Base-by-base conservation (phyloP, 208 protist species). In the Leishmania martiniquensis region DNA sequence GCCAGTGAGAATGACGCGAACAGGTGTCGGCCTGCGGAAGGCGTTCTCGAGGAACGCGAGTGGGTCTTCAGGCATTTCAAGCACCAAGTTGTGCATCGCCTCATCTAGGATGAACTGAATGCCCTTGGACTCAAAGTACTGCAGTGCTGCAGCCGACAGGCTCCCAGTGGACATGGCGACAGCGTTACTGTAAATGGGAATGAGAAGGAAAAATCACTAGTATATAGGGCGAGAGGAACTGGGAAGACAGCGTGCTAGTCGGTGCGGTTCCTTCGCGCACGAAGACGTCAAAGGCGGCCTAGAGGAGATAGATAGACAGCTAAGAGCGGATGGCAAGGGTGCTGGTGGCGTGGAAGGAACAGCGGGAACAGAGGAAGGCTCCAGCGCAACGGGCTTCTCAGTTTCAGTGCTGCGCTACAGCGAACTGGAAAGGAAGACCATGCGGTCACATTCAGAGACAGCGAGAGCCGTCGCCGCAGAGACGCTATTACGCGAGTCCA, bases 1-100 rank as follows among this genome's bases (percentile, higher is more conserved):
- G 0, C 98, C 98, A 0, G 86, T 51, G n/a, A 98, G 45, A 32
- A 97, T 90, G 13, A 98, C 62, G 34, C 86, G 86, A 20, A 93
- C 73, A 1, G 85, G 87, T 0, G 87, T 91, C 1, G 74, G 76
- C 25, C 71, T 76, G 59, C 88, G 80, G 42, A 97, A 84, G 22
- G 77, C 67, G 44, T 80, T 60, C 51, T 89, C 80, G 3, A 97
- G 82, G 74, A 87, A 94, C 34, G 80, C 77, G 1, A 97, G 86
- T 0, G 93, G 93, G 63, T 96, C 86, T 6, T 89, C 85, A 0
- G 91, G 93, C 72, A 94, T 85, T 37, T 87, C 73, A 29, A 89
- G 49, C 29, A 96, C 71, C 22, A 96, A 68, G 71, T 96, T 88
- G 82, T 95, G 91, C 84, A 97, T 87, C 44, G 90, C 84, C 83